These are phyloP conservation scores for Entomortierella beljakovae DNA, from an alignment of 192 early-diverging fungal species.

Conservation along the genomic window DNA sequence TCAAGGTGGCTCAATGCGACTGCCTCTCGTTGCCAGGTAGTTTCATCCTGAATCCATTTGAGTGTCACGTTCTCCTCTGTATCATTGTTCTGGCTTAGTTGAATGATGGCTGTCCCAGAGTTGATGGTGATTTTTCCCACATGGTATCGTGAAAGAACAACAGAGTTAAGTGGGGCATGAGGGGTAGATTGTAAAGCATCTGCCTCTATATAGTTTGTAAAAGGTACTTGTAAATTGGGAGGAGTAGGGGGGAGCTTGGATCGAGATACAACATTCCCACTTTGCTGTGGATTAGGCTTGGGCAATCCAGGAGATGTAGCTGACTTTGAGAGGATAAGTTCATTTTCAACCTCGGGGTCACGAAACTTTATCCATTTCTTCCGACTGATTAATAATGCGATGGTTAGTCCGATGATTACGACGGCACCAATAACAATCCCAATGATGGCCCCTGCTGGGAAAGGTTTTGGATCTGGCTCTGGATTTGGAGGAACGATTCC, in stretches of 20 bases:
- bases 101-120: slow-evolving; percentile 41
- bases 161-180: slow-evolving; percentile 34
- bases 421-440: slow-evolving; percentile 43
- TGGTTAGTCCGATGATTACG: slow-evolving; percentile 18
- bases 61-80: slow-evolving; percentile 51
- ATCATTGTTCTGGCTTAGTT: slow-evolving; percentile 47
- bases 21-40: slow-evolving; percentile 53
- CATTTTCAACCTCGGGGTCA: too few relatives aligned
- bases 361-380: slow-evolving; percentile 26
- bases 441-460: slow-evolving; percentile 39
- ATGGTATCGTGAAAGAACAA: slow-evolving; percentile 51
- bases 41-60: slow-evolving; percentile 53
- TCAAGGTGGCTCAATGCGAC: slow-evolving; percentile 53
- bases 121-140: slow-evolving; percentile 40
- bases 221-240: slow-evolving; percentile 43
- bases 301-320: too few relatives aligned
- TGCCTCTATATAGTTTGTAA: slow-evolving; percentile 40
- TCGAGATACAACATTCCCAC: too few relatives aligned
- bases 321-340: too few relatives aligned
- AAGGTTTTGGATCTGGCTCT: not conserved
- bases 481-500: slow-evolving; percentile 5
- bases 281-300: too few relatives aligned
- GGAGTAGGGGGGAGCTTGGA: slow-evolving; percentile 30
- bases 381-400: slow-evolving; percentile 28
- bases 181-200: slow-evolving; percentile 44